Base-by-base conservation (phyloP, 129 eudicot species). In the Centella asiatica region DNA sequence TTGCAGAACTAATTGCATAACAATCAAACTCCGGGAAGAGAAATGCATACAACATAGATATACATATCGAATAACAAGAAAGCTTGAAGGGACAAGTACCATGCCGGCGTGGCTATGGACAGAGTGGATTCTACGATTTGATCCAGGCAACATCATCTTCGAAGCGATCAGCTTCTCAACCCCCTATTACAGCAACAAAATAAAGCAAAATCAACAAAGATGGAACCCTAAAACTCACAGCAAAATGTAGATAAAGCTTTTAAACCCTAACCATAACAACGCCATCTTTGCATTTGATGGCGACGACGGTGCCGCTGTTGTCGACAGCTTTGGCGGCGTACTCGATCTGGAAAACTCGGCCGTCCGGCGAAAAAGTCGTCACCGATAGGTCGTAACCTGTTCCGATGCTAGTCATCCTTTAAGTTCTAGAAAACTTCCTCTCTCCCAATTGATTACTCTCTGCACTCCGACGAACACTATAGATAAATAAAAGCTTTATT, bases 291-390 rank as follows among this genome's bases (percentile, higher is more conserved):
- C 97, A 90, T 75, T 76, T 86, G 83, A 90, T 83, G 4, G 79
- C 97, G 67, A 90, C 89, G 32, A 86, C 94, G 62, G 95, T 86
- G 40, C 97, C 95, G 73, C 97, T 90, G 37, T 86, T 90, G 70
- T 90, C 97, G 65, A 90, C 97, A 42, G 97, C 97, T 71, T 90
- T 90, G 48, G 89, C 90, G n/a, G 97, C 97, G 67, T 90, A 90
- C 52, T 90, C 97, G 95, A 87, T 90, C 97, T 90, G 97, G 62
- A 90, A 90, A 68, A 90, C 95, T 34, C 97, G 86, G 29, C 97
- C 97, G 72, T 90, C 97, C 52, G 97, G 97, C 42, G 97, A 90
- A 74, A 86, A 90, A n/a, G 97, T 90, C 33, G 97, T 90, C 39
- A 90, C 97, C 13, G 97, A 90, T 11, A 90, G 81, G 75, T 90